A percentile compares a stretch with the other conserved stretches of the same genome.
Evolutionary conservation across 805 yeast species (phyloP).

Genomic region (Yarrowia bubula): DNA sequence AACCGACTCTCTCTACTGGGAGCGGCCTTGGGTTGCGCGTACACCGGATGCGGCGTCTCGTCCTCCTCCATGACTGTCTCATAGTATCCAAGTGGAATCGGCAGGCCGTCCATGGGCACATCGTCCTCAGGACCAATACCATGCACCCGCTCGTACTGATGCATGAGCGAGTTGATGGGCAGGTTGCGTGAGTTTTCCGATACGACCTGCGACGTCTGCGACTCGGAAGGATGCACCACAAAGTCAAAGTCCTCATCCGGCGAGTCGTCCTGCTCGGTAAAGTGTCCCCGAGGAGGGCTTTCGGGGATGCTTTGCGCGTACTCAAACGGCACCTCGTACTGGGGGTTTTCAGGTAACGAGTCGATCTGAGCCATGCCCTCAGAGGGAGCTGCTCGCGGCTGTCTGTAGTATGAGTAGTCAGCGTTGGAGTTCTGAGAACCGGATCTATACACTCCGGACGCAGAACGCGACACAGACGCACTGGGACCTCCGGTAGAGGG

Average conservation of each 20-base stretch:
- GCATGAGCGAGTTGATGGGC: constrained; percentile 27
- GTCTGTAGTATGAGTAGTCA: constrained; percentile 16
- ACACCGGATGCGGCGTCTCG: constrained; percentile 23
- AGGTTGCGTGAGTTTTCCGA: constrained; percentile 14
- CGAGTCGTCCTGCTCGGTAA: constrained; percentile 14
- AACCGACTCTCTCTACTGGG: constrained; percentile 12
- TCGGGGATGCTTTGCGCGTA: constrained; percentile 15
- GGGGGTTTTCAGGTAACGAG: constrained; percentile 6
- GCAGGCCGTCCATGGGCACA: constrained; percentile 22
- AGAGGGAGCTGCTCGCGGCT: neutral
- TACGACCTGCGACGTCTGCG: constrained; percentile 7
- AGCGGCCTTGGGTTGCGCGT: constrained; percentile 25
- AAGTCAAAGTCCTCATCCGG: constrained; percentile 17
- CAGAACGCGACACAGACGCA: neutral
- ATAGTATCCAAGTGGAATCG: constrained; percentile 24
- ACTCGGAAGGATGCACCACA: constrained; percentile 1
- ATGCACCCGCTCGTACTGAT: constrained; percentile 27
- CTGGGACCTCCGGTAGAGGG: constrained; percentile 1
- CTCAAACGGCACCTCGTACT: constrained; percentile 13
- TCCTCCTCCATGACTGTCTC: constrained; percentile 27
- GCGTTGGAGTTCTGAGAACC: neutral
- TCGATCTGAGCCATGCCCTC: constrained; percentile 5
- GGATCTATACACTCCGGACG: constrained; percentile 13
- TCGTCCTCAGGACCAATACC: constrained; percentile 23
- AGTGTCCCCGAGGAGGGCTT: neutral